Conservation (phyloP, 2,329 filamentous ascomycete species). For the Akanthomyces lecanii region DNA sequence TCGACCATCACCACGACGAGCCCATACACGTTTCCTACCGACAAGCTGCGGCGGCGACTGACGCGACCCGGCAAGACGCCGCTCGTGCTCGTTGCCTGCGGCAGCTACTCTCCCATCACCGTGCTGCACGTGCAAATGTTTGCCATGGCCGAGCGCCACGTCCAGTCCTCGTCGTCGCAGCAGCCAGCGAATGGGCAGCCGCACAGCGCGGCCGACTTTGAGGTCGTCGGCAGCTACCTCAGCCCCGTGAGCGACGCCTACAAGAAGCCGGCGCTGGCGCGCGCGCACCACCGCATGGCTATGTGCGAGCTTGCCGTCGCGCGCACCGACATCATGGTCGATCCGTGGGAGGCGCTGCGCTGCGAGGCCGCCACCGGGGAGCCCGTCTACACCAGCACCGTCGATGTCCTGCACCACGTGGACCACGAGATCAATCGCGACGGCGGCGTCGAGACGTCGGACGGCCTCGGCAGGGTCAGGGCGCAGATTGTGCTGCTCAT, state of each 20-base stretch:
- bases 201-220: slow-evolving; percentile 49
- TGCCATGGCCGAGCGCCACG: slow-evolving; percentile 71
- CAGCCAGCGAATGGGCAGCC: not conserved
- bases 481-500: slow-evolving; percentile 74
- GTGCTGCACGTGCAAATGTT: slow-evolving; percentile 79
- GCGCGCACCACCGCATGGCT: slow-evolving; percentile 36
- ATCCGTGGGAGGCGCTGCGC: slow-evolving; percentile 67
- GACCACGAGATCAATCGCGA: slow-evolving; percentile 78
- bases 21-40: slow-evolving; percentile 54
- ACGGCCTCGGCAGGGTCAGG: slow-evolving; percentile 56
- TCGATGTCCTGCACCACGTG: slow-evolving; percentile 80
- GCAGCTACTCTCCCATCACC: slow-evolving; percentile 68
- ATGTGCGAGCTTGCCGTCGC: slow-evolving; percentile 80
- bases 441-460: slow-evolving; percentile 64
- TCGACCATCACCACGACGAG: slow-evolving; percentile 2
- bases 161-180: not conserved
- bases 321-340: slow-evolving; percentile 73
- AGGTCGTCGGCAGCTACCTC: slow-evolving; percentile 74
- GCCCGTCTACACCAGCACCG: slow-evolving; percentile 78
- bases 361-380: slow-evolving; percentile 42
- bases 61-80: slow-evolving; percentile 53
- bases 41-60: slow-evolving; percentile 55
- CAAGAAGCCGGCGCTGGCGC: slow-evolving; percentile 38
- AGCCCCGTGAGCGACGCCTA: slow-evolving; percentile 34
- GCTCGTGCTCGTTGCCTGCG: slow-evolving; percentile 64